Conservation (phyloP, 345 rosid species). For the Syzygium jambos region DNA sequence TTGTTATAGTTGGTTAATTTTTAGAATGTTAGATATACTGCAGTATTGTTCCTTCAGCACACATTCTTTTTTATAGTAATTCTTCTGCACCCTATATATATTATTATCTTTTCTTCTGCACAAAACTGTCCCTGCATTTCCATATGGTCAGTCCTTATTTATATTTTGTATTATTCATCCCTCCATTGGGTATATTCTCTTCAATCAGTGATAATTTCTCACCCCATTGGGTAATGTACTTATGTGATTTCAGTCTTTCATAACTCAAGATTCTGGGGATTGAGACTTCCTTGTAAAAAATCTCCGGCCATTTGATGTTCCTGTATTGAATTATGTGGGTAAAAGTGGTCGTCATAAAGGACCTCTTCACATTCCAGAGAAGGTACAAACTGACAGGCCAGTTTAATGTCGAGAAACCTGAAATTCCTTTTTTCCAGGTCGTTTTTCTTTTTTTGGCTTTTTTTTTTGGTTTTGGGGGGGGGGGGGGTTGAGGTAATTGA, state of each 20-base stretch:
- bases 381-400: constrained; percentile 29
- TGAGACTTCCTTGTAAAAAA: constrained; percentile 72
- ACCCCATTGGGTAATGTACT: neutral
- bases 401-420: neutral
- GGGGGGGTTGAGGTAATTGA: no score
- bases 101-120: neutral
- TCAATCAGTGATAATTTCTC: neutral
- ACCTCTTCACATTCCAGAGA: constrained; percentile 45
- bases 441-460: no score
- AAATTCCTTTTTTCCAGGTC: constrained; percentile 38
- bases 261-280: constrained; percentile 79
- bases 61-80: neutral
- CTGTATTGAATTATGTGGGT: constrained; percentile 57
- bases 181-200: neutral
- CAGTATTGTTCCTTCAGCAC: neutral
- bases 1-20: neutral
- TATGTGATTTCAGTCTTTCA: constrained; percentile 46
- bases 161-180: neutral
- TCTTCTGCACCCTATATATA: neutral
- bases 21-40: neutral
- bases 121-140: neutral
- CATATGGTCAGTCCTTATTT: neutral
- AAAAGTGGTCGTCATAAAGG: constrained; percentile 18
- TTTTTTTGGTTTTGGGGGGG: no score
- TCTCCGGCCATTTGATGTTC: constrained; percentile 66